Evolutionary conservation across 2,329 filamentous ascomycete genomes (phyloP).

Genomic region (Lecanoromycetidae sp.): DNA sequence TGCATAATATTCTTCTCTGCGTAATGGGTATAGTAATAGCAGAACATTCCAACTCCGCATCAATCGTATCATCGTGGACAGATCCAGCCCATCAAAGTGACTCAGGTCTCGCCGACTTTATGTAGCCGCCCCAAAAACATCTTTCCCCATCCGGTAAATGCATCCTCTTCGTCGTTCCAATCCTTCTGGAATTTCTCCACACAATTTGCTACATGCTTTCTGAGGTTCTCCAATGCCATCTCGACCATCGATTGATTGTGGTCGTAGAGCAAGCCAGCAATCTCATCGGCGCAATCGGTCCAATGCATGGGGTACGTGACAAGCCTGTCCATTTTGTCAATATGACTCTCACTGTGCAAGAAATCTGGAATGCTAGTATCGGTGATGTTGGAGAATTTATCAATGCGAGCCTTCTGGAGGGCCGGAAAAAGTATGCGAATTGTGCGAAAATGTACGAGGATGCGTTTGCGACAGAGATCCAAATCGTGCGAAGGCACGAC

Average conservation of each 20-base stretch:
- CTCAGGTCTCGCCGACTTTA: slow-evolving; percentile 2
- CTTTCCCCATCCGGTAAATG: slow-evolving; percentile 59
- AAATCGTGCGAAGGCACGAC: slow-evolving; percentile 20
- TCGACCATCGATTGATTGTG: slow-evolving; percentile 49
- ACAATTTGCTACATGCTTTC: slow-evolving; percentile 44
- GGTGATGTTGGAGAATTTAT: slow-evolving; percentile 12
- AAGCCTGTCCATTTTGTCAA: slow-evolving; percentile 9
- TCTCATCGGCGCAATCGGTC: slow-evolving; percentile 56
- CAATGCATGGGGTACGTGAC: slow-evolving; percentile 27
- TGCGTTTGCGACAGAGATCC: slow-evolving; percentile 39
- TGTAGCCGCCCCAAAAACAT: slow-evolving; percentile 12
- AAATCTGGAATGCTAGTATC: not conserved
- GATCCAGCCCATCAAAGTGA: no score
- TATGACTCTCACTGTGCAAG: slow-evolving; percentile 1
- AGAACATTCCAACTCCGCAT: not conserved
- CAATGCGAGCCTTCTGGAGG: slow-evolving; percentile 15
- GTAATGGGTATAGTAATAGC: no score
- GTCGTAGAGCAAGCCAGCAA: slow-evolving; percentile 62
- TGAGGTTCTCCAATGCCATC: slow-evolving; percentile 47
- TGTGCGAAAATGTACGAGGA: slow-evolving; percentile 35
- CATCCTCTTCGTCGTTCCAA: slow-evolving; percentile 58
- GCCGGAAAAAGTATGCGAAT: slow-evolving; percentile 17
- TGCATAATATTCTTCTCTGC: no score
- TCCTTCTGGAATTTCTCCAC: slow-evolving; percentile 44
- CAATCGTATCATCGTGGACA: not conserved